A percentile compares a stretch with the other conserved stretches of the same genome.
Conservation (phyloP, 2,329 filamentous ascomycete species). For the Cercospora berteroae region DNA sequence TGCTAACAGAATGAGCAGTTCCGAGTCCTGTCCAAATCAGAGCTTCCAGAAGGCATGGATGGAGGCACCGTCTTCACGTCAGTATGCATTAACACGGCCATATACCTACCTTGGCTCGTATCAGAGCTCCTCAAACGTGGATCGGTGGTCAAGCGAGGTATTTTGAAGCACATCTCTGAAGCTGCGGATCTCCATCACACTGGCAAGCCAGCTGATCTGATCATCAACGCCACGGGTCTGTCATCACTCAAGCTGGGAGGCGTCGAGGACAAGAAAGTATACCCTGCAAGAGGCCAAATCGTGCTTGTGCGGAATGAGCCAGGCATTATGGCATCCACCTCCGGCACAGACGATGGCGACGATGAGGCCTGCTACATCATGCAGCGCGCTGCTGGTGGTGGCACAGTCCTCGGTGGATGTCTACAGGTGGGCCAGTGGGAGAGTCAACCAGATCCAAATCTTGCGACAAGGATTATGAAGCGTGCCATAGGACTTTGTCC, state of each 20-base stretch:
- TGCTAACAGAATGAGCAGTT: slow-evolving; percentile 31
- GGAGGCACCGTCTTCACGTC: slow-evolving; percentile 75
- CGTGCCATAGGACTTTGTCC: slow-evolving; percentile 66
- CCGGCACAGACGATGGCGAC: slow-evolving; percentile 69
- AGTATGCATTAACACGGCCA: slow-evolving; percentile 84
- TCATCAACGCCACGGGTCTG: slow-evolving; percentile 85
- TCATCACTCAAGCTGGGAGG: slow-evolving; percentile 73
- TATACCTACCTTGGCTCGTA: slow-evolving; percentile 84
- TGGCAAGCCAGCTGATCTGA: slow-evolving; percentile 60
- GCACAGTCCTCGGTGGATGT: slow-evolving; percentile 82
- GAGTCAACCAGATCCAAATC: slow-evolving; percentile 70
- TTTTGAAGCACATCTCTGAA: slow-evolving; percentile 66
- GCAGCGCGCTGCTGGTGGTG: slow-evolving; percentile 75
- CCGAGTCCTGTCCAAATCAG: slow-evolving; percentile 32
- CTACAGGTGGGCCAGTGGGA: slow-evolving; percentile 81
- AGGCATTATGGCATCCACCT: slow-evolving; percentile 65
- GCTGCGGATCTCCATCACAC: slow-evolving; percentile 61
- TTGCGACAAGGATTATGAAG: slow-evolving; percentile 82
- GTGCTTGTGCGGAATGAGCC: slow-evolving; percentile 79
- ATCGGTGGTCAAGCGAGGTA: slow-evolving; percentile 53
- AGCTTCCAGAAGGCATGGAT: slow-evolving; percentile 63
- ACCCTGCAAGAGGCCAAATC: slow-evolving; percentile 78
- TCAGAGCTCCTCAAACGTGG: slow-evolving; percentile 75
- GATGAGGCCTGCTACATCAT: slow-evolving; percentile 79
- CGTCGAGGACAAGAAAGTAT: slow-evolving; percentile 70